Conservation (phyloP, 2,329 filamentous ascomycete genomes). For the Talaromyces rugulosus region DNA sequence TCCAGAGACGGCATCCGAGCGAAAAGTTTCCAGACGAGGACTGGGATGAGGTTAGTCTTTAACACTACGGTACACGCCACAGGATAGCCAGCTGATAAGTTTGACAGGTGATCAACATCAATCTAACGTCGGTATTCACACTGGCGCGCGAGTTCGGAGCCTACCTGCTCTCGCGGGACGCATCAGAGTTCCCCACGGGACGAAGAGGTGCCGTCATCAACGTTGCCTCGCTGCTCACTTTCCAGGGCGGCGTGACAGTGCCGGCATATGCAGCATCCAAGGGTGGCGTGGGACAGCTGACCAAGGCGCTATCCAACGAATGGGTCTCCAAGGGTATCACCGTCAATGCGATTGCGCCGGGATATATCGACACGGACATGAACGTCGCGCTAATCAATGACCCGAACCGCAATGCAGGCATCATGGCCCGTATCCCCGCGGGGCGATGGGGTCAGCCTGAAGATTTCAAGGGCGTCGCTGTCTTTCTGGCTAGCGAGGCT, state of each 20-base stretch:
- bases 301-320: constrained; percentile 80
- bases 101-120: constrained; percentile 71
- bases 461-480: constrained; percentile 79
- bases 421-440: constrained; percentile 75
- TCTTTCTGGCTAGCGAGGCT: constrained; percentile 72
- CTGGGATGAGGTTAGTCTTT: constrained; percentile 59
- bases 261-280: constrained; percentile 85
- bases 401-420: constrained; percentile 63
- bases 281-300: constrained; percentile 78
- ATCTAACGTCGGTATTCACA: constrained; percentile 76
- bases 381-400: constrained; percentile 77
- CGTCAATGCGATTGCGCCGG: constrained; percentile 85
- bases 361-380: constrained; percentile 94
- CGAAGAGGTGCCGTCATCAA: constrained; percentile 63
- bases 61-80: not conserved
- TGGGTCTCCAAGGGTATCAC: constrained; percentile 76
- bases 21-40: constrained; percentile 71
- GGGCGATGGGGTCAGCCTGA: constrained; percentile 79
- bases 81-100: not conserved
- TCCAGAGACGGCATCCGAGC: constrained; percentile 73
- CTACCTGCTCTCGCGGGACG: constrained; percentile 27
- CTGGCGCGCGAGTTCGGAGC: constrained; percentile 34
- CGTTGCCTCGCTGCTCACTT: constrained; percentile 73
- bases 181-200: constrained; percentile 24
- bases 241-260: constrained; percentile 84